Evolutionary conservation across 2,329 filamentous ascomycete species (phyloP).

Genomic region (Aspergillus pseudotamarii): DNA sequence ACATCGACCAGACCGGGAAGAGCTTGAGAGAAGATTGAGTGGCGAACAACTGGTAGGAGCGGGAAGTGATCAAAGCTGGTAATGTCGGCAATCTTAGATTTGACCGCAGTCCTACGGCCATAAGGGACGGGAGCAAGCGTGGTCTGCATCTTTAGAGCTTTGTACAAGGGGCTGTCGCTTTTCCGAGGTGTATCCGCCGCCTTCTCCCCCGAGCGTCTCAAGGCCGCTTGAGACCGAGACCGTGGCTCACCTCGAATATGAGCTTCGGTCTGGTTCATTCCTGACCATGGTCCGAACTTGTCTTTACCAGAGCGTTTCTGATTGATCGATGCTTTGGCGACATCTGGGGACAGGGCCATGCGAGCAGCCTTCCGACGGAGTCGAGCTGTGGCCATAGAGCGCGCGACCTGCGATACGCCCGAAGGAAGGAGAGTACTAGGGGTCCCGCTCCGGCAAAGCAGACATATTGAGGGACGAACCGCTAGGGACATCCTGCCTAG

Average conservation of each 20-base stretch:
- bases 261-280: slow-evolving; percentile 59
- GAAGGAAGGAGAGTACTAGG: slow-evolving; percentile 18
- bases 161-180: slow-evolving; percentile 60
- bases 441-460: slow-evolving; percentile 35
- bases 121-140: slow-evolving; percentile 77
- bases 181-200: slow-evolving; percentile 41
- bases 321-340: slow-evolving; percentile 31
- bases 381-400: slow-evolving; percentile 35
- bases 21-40: slow-evolving; percentile 72
- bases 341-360: slow-evolving; percentile 41
- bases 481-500: slow-evolving; percentile 34
- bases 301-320: slow-evolving; percentile 44
- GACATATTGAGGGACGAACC: slow-evolving; percentile 33
- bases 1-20: slow-evolving; percentile 74
- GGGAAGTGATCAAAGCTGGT: slow-evolving; percentile 81
- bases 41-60: slow-evolving; percentile 70
- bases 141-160: slow-evolving; percentile 93
- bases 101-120: slow-evolving; percentile 62
- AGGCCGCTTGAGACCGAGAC: slow-evolving; percentile 42
- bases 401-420: slow-evolving; percentile 32
- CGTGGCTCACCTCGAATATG: slow-evolving; percentile 46
- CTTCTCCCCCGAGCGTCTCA: slow-evolving; percentile 43
- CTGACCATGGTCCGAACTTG: slow-evolving; percentile 58
- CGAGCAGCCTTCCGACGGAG: slow-evolving; percentile 39
- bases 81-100: slow-evolving; percentile 65